phyloP scores from a whole-genome alignment of 2,329 filamentous ascomycete species.

The Bipolaris oryzae region DNA sequence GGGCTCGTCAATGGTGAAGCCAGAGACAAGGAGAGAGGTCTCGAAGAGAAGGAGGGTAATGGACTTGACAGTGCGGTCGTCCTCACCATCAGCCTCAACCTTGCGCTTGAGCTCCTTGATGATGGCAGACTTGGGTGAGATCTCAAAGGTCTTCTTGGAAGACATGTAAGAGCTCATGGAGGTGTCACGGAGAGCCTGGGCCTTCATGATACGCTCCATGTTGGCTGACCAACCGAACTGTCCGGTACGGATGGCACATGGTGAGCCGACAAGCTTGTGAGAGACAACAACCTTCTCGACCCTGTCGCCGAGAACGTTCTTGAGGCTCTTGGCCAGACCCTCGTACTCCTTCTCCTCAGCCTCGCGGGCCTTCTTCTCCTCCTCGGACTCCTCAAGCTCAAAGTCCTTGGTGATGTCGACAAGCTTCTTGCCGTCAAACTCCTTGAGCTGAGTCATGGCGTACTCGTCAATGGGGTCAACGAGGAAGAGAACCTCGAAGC shows the following conservation, averaged over 20 bases:
- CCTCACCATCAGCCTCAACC: slow-evolving; percentile 96
- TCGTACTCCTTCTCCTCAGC: slow-evolving; percentile 98
- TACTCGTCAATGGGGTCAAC: slow-evolving; percentile 99
- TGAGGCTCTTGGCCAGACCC: slow-evolving; percentile 90
- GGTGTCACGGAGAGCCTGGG: slow-evolving; percentile 98
- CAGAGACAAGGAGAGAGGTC: slow-evolving; percentile 96
- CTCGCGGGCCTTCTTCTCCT: slow-evolving; percentile 97
- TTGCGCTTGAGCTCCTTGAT: slow-evolving; percentile 99
- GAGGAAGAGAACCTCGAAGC: slow-evolving; percentile 99
- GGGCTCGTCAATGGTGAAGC: slow-evolving; percentile 99
- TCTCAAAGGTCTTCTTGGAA: slow-evolving; percentile 99
- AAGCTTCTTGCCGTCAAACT: slow-evolving; percentile 99
- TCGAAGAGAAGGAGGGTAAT: slow-evolving; percentile 98
- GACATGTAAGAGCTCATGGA: slow-evolving; percentile 99
- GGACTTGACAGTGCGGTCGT: slow-evolving; percentile 98
- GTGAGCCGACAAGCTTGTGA: slow-evolving; percentile 93
- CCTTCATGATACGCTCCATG: slow-evolving; percentile 99
- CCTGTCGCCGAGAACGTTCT: slow-evolving; percentile 99
- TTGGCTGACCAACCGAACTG: slow-evolving; percentile 99
- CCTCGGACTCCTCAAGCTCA: slow-evolving; percentile 99
- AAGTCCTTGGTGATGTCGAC: slow-evolving; percentile 99
- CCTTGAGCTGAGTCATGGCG: slow-evolving; percentile 99
- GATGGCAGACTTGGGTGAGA: slow-evolving; percentile 97
- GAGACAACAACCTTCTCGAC: slow-evolving; percentile 99
- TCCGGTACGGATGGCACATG: slow-evolving; percentile 98